phyloP scores from a whole-genome alignment of 2,329 filamentous ascomycete species.

The Aspergillus aculeatus region DNA sequence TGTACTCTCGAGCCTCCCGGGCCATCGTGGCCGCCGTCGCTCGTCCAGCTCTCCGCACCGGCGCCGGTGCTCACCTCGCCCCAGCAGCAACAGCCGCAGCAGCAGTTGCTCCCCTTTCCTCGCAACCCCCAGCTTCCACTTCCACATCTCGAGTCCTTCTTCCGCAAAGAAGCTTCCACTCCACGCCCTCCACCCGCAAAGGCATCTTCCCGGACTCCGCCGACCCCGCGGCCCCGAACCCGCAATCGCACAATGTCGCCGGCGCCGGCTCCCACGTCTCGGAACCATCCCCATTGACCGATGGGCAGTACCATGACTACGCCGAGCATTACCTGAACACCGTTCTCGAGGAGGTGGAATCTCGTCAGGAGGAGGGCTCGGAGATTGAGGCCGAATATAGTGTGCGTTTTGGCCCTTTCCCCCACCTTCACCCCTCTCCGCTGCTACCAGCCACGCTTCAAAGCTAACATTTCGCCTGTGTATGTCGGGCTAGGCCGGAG shows the following conservation, averaged over 20 bases:
- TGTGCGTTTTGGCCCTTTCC: slow-evolving; percentile 53
- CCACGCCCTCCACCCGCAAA: slow-evolving; percentile 38
- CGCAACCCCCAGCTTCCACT: neutral
- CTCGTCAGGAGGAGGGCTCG: slow-evolving; percentile 66
- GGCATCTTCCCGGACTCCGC: slow-evolving; percentile 62
- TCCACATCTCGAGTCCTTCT: slow-evolving; percentile 12
- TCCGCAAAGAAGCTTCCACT: slow-evolving; percentile 34
- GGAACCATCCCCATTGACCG: slow-evolving; percentile 64
- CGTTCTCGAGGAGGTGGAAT: slow-evolving; percentile 64
- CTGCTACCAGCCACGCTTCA: neutral
- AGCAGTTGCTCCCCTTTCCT: slow-evolving; percentile 14
- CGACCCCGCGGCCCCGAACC: slow-evolving; percentile 49
- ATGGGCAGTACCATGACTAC: slow-evolving; percentile 71
- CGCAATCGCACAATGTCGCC: slow-evolving; percentile 41
- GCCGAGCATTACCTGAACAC: slow-evolving; percentile 72
- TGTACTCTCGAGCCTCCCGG: slow-evolving; percentile 44
- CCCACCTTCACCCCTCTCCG: neutral
- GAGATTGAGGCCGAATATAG: slow-evolving; percentile 87
- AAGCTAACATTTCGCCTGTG: neutral
- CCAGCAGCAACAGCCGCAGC: slow-evolving; percentile 12
- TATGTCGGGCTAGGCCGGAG: slow-evolving; percentile 64
- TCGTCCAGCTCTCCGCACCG: slow-evolving; percentile 23
- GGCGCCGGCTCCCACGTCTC: slow-evolving; percentile 43
- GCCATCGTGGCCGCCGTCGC: slow-evolving; percentile 30
- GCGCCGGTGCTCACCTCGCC: slow-evolving; percentile 14